Conservation (phyloP, 148 eudicot species). For the Heliosperma pusillum region DNA sequence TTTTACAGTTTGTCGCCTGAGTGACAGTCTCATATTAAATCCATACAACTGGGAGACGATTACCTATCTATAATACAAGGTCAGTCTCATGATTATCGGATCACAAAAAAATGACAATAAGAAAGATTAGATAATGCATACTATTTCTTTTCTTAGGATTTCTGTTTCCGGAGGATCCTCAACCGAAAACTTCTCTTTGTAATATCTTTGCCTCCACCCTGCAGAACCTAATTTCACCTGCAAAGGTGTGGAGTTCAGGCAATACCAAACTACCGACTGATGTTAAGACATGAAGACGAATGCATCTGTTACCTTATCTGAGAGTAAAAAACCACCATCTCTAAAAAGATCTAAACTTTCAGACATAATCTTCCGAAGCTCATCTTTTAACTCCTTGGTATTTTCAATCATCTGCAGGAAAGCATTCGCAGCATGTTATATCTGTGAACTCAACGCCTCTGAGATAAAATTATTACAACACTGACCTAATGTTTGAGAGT, state of each 20-base stretch:
- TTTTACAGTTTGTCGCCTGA: constrained; percentile 11
- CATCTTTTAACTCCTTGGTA: constrained; percentile 62
- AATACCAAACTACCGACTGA: not conserved
- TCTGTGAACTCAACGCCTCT: too few species aligned
- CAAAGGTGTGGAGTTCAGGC: not conserved
- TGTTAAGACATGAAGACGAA: not conserved
- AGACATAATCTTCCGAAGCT: constrained; percentile 53
- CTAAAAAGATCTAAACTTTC: constrained; percentile 64
- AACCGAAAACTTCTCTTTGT: constrained; percentile 69
- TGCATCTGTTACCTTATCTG: constrained; percentile 57
- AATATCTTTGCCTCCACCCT: constrained; percentile 83
- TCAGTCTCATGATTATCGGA: not conserved
- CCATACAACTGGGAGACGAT: too few species aligned
- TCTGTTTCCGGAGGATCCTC: constrained; percentile 61
- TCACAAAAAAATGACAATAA: not conserved
- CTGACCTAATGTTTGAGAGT: too few species aligned
- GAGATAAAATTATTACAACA: too few species aligned
- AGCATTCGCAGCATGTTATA: not conserved
- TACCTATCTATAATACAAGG: too few species aligned
- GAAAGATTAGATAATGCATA: constrained; percentile 31
- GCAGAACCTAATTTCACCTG: constrained; percentile 77
- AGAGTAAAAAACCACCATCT: constrained; percentile 43
- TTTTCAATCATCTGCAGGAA: constrained; percentile 40
- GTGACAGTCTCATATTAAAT: not conserved
- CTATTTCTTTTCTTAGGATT: constrained; percentile 53